A percentile compares a stretch with the other conserved stretches of the same genome.
These are phyloP conservation scores for Nicotiana otophora DNA, from an alignment of 257 asterid genomes.

Conservation along the genomic window DNA sequence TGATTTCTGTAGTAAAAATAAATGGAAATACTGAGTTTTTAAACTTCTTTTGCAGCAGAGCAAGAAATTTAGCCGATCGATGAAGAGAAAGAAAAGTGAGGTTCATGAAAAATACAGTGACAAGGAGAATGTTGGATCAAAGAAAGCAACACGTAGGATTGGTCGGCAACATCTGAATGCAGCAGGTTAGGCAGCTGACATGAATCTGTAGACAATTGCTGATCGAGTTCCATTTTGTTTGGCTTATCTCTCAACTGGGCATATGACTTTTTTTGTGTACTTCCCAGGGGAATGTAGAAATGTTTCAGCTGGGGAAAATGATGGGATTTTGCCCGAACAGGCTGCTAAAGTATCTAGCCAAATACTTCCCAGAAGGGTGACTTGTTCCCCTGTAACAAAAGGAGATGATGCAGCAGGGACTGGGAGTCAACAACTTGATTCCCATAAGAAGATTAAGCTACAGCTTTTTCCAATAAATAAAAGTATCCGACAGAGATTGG, in stretches of 20 bases:
- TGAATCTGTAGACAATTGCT: neutral
- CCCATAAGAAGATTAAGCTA: slow-evolving; percentile 64
- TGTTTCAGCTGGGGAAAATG: neutral
- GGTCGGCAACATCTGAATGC: slow-evolving; percentile 5
- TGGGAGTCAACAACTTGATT: slow-evolving; percentile 26
- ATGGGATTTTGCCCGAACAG: neutral
- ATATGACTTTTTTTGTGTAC: neutral
- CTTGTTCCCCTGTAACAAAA: slow-evolving; percentile 23
- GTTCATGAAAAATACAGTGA: slow-evolving; percentile 13
- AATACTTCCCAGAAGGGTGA: slow-evolving; percentile 6
- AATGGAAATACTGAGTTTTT: neutral
- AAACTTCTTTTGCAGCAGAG: neutral
- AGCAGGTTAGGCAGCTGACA: slow-evolving; percentile 19
- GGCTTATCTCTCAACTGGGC: neutral
- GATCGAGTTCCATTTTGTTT: neutral
- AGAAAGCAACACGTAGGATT: slow-evolving; percentile 13
- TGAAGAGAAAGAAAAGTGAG: slow-evolving; percentile 18
- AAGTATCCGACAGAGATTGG: slow-evolving; percentile 48
- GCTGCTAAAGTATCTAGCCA: neutral
- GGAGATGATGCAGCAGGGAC: slow-evolving; percentile 25
- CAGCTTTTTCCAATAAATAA: slow-evolving; percentile 79
- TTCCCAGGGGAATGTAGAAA: slow-evolving; percentile 6
- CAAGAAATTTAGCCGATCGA: slow-evolving; percentile 9
- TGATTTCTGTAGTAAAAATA: slow-evolving; percentile 8
- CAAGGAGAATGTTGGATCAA: neutral